These are phyloP conservation scores for Candida sp. DNA, from an alignment of 1,139 yeast genomes.

Conservation along the genomic window DNA sequence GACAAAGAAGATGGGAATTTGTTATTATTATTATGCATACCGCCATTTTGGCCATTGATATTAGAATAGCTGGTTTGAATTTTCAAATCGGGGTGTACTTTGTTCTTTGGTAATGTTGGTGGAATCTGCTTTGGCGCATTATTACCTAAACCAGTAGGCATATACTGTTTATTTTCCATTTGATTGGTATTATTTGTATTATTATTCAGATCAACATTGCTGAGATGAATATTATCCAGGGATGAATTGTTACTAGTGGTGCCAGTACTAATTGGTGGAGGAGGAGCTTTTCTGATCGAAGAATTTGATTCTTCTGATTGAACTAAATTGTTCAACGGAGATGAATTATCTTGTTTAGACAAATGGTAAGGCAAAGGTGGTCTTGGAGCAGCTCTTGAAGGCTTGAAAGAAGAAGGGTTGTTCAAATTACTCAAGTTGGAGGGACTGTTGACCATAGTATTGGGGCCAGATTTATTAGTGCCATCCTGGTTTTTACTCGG, in stretches of 20 bases:
- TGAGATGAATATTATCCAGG: constrained; percentile 6
- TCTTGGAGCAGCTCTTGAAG: constrained; percentile 42
- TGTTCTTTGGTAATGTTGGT: constrained; percentile 26
- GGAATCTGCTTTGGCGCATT: constrained; percentile 30
- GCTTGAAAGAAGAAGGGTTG: constrained; percentile 22
- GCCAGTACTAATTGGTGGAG: constrained; percentile 35
- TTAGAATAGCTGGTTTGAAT: constrained; percentile 17
- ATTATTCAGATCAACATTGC: constrained; percentile 5
- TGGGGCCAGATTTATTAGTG: not conserved
- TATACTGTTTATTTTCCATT: not conserved
- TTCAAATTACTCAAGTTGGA: constrained; percentile 9
- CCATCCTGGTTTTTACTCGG: constrained; percentile 6
- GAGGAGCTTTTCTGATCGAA: constrained; percentile 55
- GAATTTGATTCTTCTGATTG: constrained; percentile 26
- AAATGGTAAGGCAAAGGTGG: constrained; percentile 43
- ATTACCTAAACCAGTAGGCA: constrained; percentile 22
- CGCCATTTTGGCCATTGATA: constrained; percentile 4
- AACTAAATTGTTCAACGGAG: constrained; percentile 35
- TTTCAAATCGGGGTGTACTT: constrained; percentile 31
- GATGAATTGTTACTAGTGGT: constrained; percentile 7
- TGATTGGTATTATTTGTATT: constrained; percentile 5
- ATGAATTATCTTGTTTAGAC: constrained; percentile 20
- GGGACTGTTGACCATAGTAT: constrained; percentile 6
- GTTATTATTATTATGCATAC: constrained; percentile 16
- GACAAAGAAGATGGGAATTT: constrained; percentile 12